Base-by-base conservation (phyloP, 768 basidiomycete species). In the Agaricus subrufescens region DNA sequence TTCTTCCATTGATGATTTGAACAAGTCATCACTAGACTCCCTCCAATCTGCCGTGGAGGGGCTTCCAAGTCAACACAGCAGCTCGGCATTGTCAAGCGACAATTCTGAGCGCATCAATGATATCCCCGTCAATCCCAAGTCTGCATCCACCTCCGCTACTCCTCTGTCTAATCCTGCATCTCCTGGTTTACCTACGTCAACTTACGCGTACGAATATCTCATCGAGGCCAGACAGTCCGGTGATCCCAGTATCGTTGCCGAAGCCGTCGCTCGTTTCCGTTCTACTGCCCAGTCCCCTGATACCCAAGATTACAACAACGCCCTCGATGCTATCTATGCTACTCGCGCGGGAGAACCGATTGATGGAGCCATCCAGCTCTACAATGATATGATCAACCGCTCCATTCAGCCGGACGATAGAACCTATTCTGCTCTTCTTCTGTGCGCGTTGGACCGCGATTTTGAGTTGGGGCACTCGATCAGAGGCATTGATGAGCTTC, bases 311-410 rank as follows among this genome's bases (percentile, higher is more conserved):
- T 91, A 84, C 72, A 91, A 91, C 62, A 66, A 73, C 34, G 84
- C 84, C 4, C 69, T 94, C 23, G 65, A 74, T 1, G 83, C 81
- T 0, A 68, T 93, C 2, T 62, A 74, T 38, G 63, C 68, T 31
- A 71, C 77, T 50, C 77, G 85, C 61, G 54, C 65, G 9, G 84
- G 84, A 7, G 80, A 81, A 58, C 81, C 84, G 5, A 75, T 91
- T 30, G 68, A 75, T 0, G 65, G 77, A 42, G 69, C 92, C 38
- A 67, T 89, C 52, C 80, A 84, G 48, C 77, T 84, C 2, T 95
- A 94, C 72, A 81, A 90, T 60, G 75, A 82, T 47, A 83, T 95
- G 77, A 71, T 93, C 55, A 71, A 76, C 27, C 75, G 71, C 30
- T 79, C 81, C 15, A 66, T 94, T 3, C 63, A 79, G 0, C 92